These are phyloP conservation scores for Oryza glumipatula DNA, from an alignment of 176 grass and related monocot species.

Conservation along the genomic window DNA sequence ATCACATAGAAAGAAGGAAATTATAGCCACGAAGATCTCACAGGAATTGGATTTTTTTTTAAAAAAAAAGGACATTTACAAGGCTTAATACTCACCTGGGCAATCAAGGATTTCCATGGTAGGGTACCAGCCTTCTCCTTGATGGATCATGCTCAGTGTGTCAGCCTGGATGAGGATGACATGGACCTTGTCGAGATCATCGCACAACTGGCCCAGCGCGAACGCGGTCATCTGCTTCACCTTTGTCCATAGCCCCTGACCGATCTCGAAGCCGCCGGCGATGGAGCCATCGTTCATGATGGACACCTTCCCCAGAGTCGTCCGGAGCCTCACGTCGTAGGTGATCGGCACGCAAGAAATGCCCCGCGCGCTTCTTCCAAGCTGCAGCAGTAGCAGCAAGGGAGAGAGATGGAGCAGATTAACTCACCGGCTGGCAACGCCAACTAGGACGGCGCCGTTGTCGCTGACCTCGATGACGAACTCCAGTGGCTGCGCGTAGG, in stretches of 20 bases:
- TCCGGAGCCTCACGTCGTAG: conserved; percentile 39
- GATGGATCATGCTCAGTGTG: conserved; percentile 63
- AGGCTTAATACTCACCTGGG: conserved; percentile 45
- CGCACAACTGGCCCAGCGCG: conserved; percentile 55
- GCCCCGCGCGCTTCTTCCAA: conserved; percentile 72
- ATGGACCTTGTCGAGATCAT: conserved; percentile 59
- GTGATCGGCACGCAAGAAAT: conserved; percentile 80
- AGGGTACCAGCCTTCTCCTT: conserved; percentile 59
- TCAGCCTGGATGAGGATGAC: conserved; percentile 89
- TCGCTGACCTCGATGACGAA: too few relatives aligned
- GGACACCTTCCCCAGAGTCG: conserved; percentile 76
- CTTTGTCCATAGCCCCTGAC: conserved; percentile 87
- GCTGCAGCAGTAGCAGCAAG: too few relatives aligned
- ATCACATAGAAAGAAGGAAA: too few relatives aligned
- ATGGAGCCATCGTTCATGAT: conserved; percentile 86
- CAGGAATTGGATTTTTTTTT: not conserved
- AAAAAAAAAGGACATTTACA: not conserved
- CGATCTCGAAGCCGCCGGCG: conserved; percentile 78
- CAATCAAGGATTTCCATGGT: conserved; percentile 66
- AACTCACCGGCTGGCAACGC: too few relatives aligned
- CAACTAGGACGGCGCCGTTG: too few relatives aligned
- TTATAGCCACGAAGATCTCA: too few relatives aligned
- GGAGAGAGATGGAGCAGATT: too few relatives aligned
- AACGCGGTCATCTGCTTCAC: conserved; percentile 86
- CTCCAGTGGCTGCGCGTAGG: too few relatives aligned